phyloP scores from a whole-genome alignment of 257 asterid species.

The Solanum rostratum region DNA sequence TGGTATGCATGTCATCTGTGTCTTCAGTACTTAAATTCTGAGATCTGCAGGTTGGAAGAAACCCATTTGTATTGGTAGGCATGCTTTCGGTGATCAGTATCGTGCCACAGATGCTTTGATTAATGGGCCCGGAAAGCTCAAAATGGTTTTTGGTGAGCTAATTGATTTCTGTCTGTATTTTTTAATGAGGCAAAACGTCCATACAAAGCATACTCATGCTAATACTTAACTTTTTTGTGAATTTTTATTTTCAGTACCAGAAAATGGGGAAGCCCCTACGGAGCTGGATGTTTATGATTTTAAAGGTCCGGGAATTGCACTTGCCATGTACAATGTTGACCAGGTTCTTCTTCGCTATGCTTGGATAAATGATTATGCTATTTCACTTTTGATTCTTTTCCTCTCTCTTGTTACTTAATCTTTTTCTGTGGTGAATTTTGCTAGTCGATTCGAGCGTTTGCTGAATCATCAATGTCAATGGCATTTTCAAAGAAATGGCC shows the following conservation, averaged over 20 bases:
- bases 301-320: conserved; percentile 87
- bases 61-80: conserved; percentile 93
- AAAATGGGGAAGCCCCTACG: conserved; percentile 46
- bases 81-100: conserved; percentile 92
- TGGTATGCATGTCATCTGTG: conserved; percentile 4
- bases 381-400: conserved; percentile 1
- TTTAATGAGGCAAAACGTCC: background rate
- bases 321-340: conserved; percentile 84
- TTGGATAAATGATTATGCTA: background rate
- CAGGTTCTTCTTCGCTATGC: conserved; percentile 32
- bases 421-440: conserved; percentile 5
- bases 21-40: background rate
- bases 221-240: background rate
- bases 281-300: conserved; percentile 63
- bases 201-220: background rate
- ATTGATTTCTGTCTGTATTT: background rate
- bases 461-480: conserved; percentile 89
- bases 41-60: conserved; percentile 71
- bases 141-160: conserved; percentile 77
- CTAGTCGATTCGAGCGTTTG: conserved; percentile 86
- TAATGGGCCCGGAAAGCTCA: conserved; percentile 79
- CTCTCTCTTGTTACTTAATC: background rate
- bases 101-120: conserved; percentile 77
- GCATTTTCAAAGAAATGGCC: conserved; percentile 87
- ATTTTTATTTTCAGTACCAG: conserved; percentile 41